Evolutionary conservation across 176 grass and related monocot species (phyloP), one percentile per base, ranked within the genome.

Genomic region (Neostapfia colusana): DNA sequence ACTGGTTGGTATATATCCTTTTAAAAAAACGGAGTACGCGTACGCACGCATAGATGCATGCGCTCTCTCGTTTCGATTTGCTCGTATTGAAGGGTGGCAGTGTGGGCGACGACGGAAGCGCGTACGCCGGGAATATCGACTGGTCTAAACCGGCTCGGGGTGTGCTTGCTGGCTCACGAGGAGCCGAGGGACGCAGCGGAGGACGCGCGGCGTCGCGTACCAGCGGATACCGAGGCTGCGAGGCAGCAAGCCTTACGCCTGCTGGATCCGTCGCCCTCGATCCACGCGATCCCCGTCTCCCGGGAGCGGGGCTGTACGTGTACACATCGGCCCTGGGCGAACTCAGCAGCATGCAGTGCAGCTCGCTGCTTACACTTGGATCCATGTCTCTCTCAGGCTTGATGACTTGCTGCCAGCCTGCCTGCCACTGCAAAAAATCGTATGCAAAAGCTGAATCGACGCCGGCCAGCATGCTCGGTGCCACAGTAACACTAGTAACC

Each of bases 331-430:
- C 31, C 31, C 31, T 3, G 31, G 31, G 31, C 31, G 31, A 31
- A 31, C 31, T n/a, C 1, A 31, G 31, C 43, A 45, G 14, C n/a
- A n/a, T n/a, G n/a, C n/a, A n/a, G n/a, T n/a, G 11, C 43, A 13
- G 38, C 78, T 18, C 36, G 55, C 55, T 12, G 55, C 35, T 13
- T 18, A 27, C 79, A 63, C 44, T 20, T 73, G 79, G 44, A 41
- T 41, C 1, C 0, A 6, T 49, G 15, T 20, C 0, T 18, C 0
- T 18, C 15, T 4, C 4, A 0, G 40, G 50, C n/a, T 53, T 60
- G 53, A 25, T 50, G 48, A 51, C 70, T 38, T 56, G 53, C 31
- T 31, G 31, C 20, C 8, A 14, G 48, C 18, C 70, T 38, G 23
- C n/a, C 31, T 31, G 31, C 20, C 8, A 14, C 67, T 38, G 67